Base-by-base conservation (phyloP, 139 green algal genomes). In the Coccomyxa sp. region DNA sequence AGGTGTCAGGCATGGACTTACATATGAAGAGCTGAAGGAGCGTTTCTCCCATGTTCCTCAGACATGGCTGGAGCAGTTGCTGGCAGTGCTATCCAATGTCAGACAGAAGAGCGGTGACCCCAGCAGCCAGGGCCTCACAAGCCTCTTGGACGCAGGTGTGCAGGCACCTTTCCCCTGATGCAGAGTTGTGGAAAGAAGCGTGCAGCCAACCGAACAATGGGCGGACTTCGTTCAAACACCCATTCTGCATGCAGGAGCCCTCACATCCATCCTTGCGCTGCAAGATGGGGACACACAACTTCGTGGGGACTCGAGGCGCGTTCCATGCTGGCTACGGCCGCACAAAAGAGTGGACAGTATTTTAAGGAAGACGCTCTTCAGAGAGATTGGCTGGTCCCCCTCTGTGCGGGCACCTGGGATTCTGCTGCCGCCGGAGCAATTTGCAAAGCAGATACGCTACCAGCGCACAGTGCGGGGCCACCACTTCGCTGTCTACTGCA, bases 401-500 rank as follows among this genome's bases (percentile, higher is more conserved):
- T 15, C 23, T 14, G 38, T 67, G 21, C 59, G 81, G 32, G 67
- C n/a, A 13, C 18, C 45, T 21, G 68, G 60, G 14, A 18, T 31
- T 10, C 45, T 78, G 57, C 23, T 76, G 57, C 71, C 78, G 11
- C 27, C 63, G n/a, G n/a, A 31, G 74, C 63, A 79, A n/a, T 32
- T 80, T 17, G 38, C 78, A 38, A 23, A 60, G n/a, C 60, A 78
- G 15, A 79, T 92, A 79, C 58, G 81, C 60, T 89, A 95, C 83
- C 86, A 91, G 60, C 83, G 68, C 11, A 96, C 92, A 18, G 79
- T 93, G 30, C 88, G 94, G 15, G 94, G 93, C 0, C 94, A 97
- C 83, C 86, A 86, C 13, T 85, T 88, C 7, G 90, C 90, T 0
- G 91, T 94, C n/a, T 98, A 96, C 87, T 95, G 90, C 84, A 76